These are phyloP conservation scores for Tetradesmus lagerheimii DNA, from an alignment of 139 green algal species.

Conservation along the genomic window DNA sequence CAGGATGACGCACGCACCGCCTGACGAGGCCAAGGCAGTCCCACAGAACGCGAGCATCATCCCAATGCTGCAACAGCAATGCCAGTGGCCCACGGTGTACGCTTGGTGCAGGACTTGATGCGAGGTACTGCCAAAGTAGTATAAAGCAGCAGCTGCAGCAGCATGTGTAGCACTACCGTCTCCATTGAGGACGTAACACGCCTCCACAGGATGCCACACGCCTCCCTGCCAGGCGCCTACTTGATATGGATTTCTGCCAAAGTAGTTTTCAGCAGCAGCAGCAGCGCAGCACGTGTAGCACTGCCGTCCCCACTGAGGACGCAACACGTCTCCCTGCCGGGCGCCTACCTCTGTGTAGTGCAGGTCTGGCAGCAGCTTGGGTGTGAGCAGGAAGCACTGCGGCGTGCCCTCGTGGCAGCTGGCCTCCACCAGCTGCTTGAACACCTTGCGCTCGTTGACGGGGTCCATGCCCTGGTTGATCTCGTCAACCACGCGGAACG, in stretches of 20 bases:
- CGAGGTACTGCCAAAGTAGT: too few relatives aligned
- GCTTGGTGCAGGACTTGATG: too few relatives aligned
- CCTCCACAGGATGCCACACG: too few relatives aligned
- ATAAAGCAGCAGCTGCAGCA: background rate
- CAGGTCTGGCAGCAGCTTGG: slow-evolving; percentile 96
- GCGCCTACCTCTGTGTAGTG: slow-evolving; percentile 67
- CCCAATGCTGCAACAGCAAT: too few relatives aligned
- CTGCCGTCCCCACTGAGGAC: too few relatives aligned
- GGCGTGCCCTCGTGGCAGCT: slow-evolving; percentile 62
- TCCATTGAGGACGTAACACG: background rate
- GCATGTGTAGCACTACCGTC: too few relatives aligned
- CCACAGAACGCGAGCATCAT: too few relatives aligned
- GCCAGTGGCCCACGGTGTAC: too few relatives aligned
- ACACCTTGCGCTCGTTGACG: slow-evolving; percentile 96
- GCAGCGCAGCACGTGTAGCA: background rate
- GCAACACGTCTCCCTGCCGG: background rate
- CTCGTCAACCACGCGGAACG: slow-evolving; percentile 99
- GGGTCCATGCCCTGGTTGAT: slow-evolving; percentile 99
- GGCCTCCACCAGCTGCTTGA: slow-evolving; percentile 86
- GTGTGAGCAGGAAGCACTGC: slow-evolving; percentile 98
- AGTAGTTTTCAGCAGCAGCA: background rate
- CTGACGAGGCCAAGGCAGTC: too few relatives aligned
- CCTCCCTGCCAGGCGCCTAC: background rate
- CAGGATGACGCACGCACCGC: too few relatives aligned
- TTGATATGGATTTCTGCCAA: too few relatives aligned